Conservation (phyloP, 495 filamentous ascomycete species). For the Aspergillus ostianus region DNA sequence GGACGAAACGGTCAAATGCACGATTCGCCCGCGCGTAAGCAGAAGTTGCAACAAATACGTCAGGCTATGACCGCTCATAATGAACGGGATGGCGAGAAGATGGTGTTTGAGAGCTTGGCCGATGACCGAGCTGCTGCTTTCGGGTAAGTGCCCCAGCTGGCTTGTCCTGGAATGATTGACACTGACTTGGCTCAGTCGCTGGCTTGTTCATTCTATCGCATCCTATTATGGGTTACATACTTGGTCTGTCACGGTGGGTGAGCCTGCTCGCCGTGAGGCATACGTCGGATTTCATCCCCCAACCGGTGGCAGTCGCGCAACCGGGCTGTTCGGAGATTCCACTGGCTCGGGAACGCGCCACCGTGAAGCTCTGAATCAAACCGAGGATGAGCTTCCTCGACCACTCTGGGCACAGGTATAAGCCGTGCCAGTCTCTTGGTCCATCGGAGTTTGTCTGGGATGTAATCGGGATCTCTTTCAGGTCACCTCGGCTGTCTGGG, state of each 20-base stretch:
- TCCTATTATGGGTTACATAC: conserved; percentile 89
- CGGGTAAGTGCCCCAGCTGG: conserved; percentile 57
- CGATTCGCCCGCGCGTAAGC: conserved; percentile 50
- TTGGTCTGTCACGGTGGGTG: conserved; percentile 74
- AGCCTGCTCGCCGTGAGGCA: conserved; percentile 75
- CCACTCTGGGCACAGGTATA: conserved; percentile 63
- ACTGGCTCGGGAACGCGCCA: conserved; percentile 18
- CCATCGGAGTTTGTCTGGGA: neutral
- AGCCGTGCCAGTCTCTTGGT: conserved; percentile 1
- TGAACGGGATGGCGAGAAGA: conserved; percentile 60
- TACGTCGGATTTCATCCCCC: conserved; percentile 74
- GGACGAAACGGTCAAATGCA: conserved; percentile 74
- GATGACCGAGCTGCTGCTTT: conserved; percentile 77
- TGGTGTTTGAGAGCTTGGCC: conserved; percentile 73
- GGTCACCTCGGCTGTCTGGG: neutral
- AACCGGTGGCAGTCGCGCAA: conserved; percentile 22
- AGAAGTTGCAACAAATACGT: conserved; percentile 29
- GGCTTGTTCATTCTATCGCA: conserved; percentile 91
- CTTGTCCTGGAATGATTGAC: neutral
- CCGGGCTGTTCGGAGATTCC: conserved; percentile 20
- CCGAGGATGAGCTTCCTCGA: conserved; percentile 52
- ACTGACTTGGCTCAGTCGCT: conserved; percentile 57
- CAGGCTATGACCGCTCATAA: conserved; percentile 44
- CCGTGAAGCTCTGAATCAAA: conserved; percentile 31
- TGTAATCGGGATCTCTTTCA: neutral